Evolutionary conservation across 345 rosid genomes (phyloP), one percentile per base, ranked within the genome.

Genomic region (Aquilaria malaccensis): DNA sequence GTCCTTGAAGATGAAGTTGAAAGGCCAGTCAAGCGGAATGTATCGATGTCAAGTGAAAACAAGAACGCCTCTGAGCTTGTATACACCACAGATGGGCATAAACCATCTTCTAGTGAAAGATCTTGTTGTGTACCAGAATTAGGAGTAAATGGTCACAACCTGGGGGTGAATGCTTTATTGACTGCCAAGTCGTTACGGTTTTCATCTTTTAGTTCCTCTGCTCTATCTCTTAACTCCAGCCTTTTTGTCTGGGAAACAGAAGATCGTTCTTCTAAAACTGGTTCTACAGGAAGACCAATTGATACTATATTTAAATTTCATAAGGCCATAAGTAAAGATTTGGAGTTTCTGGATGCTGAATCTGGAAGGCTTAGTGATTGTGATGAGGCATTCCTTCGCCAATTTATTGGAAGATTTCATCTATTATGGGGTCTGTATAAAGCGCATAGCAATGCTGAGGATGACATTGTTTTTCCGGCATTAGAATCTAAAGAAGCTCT

Each of bases 381-480:
- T 67, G 81, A 91, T 62, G 88, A 76, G 70, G 76, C 77, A 33
- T 77, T 80, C 74, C 82, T 91, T 71, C 80, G 87, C 70, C 87
- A 85, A 68, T 88, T 86, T 68, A 77, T 77, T 50, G 95, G 96
- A 73, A 82, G 98, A 59, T 91, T 91, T 71, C 92, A 70, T 65
- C 77, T 91, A 37, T 79, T 91, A 55, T 88, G 96, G 98, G 95
- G 98, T 65, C 80, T 88, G 59, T 86, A 88, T 75, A 85, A 87
- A 76, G 96, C 98, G 70, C 96, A 88, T 71, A 91, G 96, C 71
- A 88, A 88, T 77, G 96, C 96, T 12, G 96, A 91, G 82, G 98
- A 91, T 83, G 96, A 91, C 62, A 85, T 91, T 66, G 85, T 91
- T 64, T 91, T 91, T 60, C 98, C 96, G 11, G 92, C 95, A n/a